Conservation (phyloP, 331 rosid genomes). For the Arachis monticola region DNA sequence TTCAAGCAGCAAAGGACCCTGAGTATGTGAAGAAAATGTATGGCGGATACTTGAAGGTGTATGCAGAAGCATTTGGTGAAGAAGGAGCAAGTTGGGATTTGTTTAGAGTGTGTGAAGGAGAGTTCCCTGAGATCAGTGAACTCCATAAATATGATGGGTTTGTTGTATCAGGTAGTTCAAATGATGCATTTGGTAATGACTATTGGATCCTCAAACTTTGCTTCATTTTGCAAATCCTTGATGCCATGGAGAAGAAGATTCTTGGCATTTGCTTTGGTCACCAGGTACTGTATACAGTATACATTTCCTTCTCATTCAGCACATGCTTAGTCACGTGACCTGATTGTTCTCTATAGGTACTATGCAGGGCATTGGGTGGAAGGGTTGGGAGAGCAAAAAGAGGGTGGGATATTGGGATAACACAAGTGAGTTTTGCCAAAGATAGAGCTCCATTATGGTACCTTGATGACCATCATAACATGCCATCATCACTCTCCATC, state of each 20-base stretch:
- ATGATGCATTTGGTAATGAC: constrained; percentile 67
- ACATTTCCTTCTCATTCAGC: not conserved
- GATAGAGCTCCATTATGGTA: constrained; percentile 35
- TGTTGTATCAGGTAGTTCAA: constrained; percentile 63
- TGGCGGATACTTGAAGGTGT: constrained; percentile 67
- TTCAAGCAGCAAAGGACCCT: constrained; percentile 62
- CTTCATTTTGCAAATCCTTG: constrained; percentile 55
- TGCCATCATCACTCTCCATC: constrained; percentile 51
- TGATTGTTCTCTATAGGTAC: constrained; percentile 41
- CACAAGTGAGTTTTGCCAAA: constrained; percentile 51
- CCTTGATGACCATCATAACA: constrained; percentile 37
- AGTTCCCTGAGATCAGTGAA: constrained; percentile 54
- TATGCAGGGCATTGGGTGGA: constrained; percentile 81
- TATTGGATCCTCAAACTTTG: constrained; percentile 59
- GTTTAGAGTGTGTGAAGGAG: constrained; percentile 60
- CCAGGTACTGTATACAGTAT: constrained; percentile 52
- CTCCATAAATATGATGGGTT: constrained; percentile 64
- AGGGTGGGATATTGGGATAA: constrained; percentile 79
- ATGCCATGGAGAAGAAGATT: constrained; percentile 69
- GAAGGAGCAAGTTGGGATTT: constrained; percentile 79
- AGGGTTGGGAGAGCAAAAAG: constrained; percentile 58
- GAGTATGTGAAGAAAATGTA: constrained; percentile 61
- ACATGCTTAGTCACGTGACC: not conserved
- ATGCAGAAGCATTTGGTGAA: constrained; percentile 59
- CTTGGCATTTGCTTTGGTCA: constrained; percentile 84